Evolutionary conservation across 169 alveolate genomes (phyloP), one percentile per base, ranked within the genome.

Genomic region (Babesia ovata): DNA sequence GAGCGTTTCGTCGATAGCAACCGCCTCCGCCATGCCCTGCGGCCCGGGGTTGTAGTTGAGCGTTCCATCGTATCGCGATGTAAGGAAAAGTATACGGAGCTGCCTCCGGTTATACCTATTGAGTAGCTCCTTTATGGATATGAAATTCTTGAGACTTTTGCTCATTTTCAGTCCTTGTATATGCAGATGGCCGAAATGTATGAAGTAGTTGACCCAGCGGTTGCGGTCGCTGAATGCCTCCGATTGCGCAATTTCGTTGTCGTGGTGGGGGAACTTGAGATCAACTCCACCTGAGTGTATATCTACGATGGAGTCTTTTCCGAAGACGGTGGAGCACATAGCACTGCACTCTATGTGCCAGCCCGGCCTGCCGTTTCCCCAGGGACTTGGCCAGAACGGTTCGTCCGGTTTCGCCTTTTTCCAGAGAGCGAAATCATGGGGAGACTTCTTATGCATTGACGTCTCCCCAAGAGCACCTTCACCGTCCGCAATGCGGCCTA

Each of bases 301-400:
- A 85, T 98, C 99, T 53, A 98, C 87, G 9, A 97, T 95, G 2
- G 65, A 58, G 24, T 75, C 76, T 59, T 87, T 79, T 21, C 98
- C 99, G 46, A 97, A 86, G 22, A 95, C 88, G 63, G 90, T 89
- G 46, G 94, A 89, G 44, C 99, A 98, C 99, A 97, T 97, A 33
- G 96, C 99, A 48, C 99, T 95, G 89, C 99, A 98, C 91, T 98
- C 99, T 72, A 98, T 97, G 91, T 98, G 99, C 99, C 99, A 98
- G n/a, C 99, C 95, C 9, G 99, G 99, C 73, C 99, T 92, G 42
- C 99, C 99, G 63, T 90, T 84, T 33, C 99, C 99, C 99, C 99
- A 98, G 0, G 99, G 99, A 26, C 98, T 94, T 17, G 92, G 96
- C 99, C 99, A 98, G 67, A 79, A 87, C 7, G 99, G 99, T 86